Base-by-base conservation (phyloP, 1,284 basidiomycete species). In the Sanguinoderma infundibulare region DNA sequence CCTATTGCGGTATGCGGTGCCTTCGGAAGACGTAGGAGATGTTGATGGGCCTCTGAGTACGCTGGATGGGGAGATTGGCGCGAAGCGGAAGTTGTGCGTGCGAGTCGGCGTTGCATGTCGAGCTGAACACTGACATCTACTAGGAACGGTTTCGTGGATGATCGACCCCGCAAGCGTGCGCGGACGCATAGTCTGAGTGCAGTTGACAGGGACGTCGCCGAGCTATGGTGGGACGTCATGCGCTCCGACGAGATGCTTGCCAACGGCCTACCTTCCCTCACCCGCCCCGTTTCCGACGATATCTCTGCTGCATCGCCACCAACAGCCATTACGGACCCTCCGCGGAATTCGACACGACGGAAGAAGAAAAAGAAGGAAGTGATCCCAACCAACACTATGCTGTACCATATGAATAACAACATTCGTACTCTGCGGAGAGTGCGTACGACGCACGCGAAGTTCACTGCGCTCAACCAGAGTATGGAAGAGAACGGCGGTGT, bases 141-240 rank as follows among this genome's bases (percentile, higher is more conserved):
- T 58, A 83, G 81, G 53, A 81, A 79, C 58, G 78, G 80, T 32
- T 63, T 67, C 38, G 53, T 64, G 20, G 76, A 74, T 52, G 62
- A 70, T 44, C 76, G 79, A 39, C 79, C 79, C n/a, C 75, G 79
- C 49, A 83, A 85, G 68, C 81, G 81, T 24, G 67, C 70, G 12
- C 77, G 82, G 15, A 67, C 61, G 15, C 59, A 66, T 12, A 55
- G 62, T 15, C 59, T 65, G n/a, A 55, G 62, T 15, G 64, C 70
- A 1, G 61, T 53, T 22, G 68, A 71, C 30, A 72, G 66, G 39
- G 81, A 84, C 22, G 70, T 81, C 3, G 76, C 82, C 10, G 84
- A 88, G 34, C 74, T 90, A 6, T 93, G 91, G 91, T 93, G 91
- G 91, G 79, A 83, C 36, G 89, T 85, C 6, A 80, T 86, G 56